Base-by-base conservation (phyloP, 176 grass and related monocot genomes). In the Phragmites australis region DNA sequence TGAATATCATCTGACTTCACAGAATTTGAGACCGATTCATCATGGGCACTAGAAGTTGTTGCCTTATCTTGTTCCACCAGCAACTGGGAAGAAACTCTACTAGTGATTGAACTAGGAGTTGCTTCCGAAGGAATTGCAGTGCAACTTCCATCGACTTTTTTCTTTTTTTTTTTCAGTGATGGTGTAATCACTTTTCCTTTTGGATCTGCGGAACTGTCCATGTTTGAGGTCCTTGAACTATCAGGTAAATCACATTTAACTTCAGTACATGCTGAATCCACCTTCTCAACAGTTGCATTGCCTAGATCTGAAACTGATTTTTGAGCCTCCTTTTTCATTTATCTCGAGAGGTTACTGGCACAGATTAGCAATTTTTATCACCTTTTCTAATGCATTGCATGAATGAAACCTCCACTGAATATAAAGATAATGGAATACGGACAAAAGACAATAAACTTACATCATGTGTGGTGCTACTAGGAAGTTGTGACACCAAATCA, bases 1-100 rank as follows among this genome's bases (percentile, higher is more conserved):
- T 93, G 81, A 73, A 95, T 79, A 64, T 95, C 86, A 75, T 89
- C 77, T 71, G 76, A 92, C 49, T 82, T 95, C 59, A 81, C 70
- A 88, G 66, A 51, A 83, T 49, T 72, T 49, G 64, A 68, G 49
- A 21, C 39, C 12, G 25, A 18, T 65, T 81, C 78, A 77, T 30
- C 25, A 85, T 76, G 58, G 10, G 23, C 34, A 6, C 54, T 77
- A 86, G 29, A 50, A 83, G 69, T 80, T 45, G 37, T 81, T 82
- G 47, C 25, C n/a, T 87, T 71, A 37, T 75, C 61, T 89, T 78
- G 71, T 74, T 78, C 59, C 78, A 54, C 37, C 50, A 48, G 19
- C 50, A 60, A 48, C 76, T 79, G 54, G n/a, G 56, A 62, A 83
- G 85, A 76, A 76, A 52, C 60, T 49, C 59, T 71, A 89, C 16